phyloP scores from a whole-genome alignment of 495 filamentous ascomycete genomes.

The Neurospora tetraspora region DNA sequence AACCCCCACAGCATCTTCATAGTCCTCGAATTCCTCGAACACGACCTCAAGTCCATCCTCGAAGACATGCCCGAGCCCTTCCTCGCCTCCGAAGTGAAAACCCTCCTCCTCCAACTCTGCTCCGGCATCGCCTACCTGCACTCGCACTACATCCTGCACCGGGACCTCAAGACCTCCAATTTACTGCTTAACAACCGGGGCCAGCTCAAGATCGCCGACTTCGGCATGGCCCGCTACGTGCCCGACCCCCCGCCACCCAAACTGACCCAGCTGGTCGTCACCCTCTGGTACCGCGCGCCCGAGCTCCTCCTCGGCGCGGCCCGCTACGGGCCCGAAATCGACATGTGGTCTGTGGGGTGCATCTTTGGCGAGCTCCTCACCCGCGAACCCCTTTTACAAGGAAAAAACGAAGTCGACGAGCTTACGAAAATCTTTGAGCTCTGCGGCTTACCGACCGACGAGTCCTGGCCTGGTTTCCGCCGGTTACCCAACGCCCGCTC shows the following conservation, averaged over 20 bases:
- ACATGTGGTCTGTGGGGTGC: constrained; percentile 95
- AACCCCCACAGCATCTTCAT: constrained; percentile 62
- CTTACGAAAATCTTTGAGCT: constrained; percentile 68
- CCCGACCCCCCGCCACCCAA: constrained; percentile 67
- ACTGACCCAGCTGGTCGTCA: constrained; percentile 89
- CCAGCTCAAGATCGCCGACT: constrained; percentile 92
- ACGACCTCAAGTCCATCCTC: constrained; percentile 90
- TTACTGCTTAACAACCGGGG: constrained; percentile 93
- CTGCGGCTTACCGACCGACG: constrained; percentile 79
- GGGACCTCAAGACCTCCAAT: constrained; percentile 95
- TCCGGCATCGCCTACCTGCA: constrained; percentile 82
- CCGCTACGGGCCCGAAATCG: constrained; percentile 66
- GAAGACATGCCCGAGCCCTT: constrained; percentile 94
- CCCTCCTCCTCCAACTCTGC: constrained; percentile 71
- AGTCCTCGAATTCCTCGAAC: constrained; percentile 96
- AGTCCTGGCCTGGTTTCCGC: constrained; percentile 78
- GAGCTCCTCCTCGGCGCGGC: constrained; percentile 79
- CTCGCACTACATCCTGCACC: constrained; percentile 85
- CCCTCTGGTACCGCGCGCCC: constrained; percentile 91
- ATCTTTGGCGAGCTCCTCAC: constrained; percentile 89
- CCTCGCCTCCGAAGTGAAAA: constrained; percentile 86
- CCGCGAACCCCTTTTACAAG: constrained; percentile 77
- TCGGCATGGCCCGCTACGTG: constrained; percentile 86
- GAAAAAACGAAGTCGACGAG: constrained; percentile 91
- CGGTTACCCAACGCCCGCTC: constrained; percentile 82